Evolutionary conservation across 331 rosid species (phyloP).

Genomic region (Malus hybrid): DNA sequence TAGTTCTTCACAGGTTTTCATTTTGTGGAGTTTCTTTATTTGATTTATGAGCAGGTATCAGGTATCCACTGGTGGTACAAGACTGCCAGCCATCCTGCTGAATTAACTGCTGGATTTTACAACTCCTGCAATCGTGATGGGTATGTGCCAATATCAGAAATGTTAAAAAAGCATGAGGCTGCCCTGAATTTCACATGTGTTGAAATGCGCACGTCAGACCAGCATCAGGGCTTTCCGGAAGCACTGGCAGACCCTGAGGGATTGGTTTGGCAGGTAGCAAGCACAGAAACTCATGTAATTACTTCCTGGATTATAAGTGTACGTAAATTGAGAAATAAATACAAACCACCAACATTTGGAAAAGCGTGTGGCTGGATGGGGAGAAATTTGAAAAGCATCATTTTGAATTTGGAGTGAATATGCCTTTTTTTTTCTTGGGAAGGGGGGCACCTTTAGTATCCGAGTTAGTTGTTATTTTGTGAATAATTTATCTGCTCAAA

Average conservation of each 20-base stretch:
- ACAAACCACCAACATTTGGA: background rate
- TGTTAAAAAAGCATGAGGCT: constrained; percentile 63
- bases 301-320: background rate
- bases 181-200: constrained; percentile 65
- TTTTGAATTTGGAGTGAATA: too few species aligned
- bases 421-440: too few species aligned
- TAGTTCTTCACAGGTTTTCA: background rate
- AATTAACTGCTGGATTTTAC: constrained; percentile 85
- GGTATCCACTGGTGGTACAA: constrained; percentile 96
- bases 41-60: constrained; percentile 59
- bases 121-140: constrained; percentile 92
- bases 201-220: constrained; percentile 49
- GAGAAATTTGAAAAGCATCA: too few species aligned
- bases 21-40: constrained; percentile 4
- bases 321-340: background rate
- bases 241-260: constrained; percentile 82
- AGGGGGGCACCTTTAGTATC: too few species aligned
- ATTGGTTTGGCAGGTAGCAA: constrained; percentile 64
- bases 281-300: constrained; percentile 5
- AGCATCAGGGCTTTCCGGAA: constrained; percentile 48
- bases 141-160: constrained; percentile 63
- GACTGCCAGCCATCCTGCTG: constrained; percentile 93
- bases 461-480: background rate
- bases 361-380: too few species aligned
- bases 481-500: background rate